phyloP scores from a whole-genome alignment of 805 yeast genomes.

The Candida alai region DNA sequence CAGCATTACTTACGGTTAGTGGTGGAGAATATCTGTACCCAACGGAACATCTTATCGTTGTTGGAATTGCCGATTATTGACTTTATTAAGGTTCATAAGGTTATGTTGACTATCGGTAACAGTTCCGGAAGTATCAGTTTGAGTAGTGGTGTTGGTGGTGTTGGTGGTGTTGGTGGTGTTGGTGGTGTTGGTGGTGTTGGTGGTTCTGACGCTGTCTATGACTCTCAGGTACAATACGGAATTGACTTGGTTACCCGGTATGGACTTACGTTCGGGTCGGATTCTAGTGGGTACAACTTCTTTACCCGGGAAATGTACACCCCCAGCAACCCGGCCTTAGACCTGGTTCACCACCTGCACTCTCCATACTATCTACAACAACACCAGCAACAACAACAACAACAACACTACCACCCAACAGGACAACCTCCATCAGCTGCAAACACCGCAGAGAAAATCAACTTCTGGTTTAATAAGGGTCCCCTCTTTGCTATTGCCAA shows the following conservation, averaged over 20 bases:
- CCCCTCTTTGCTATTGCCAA: conserved; percentile 74
- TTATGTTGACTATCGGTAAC: conserved; percentile 50
- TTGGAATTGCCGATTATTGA: conserved; percentile 58
- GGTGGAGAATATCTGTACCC: conserved; percentile 73
- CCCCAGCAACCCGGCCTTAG: conserved; percentile 30
- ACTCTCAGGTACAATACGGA: conserved; percentile 49
- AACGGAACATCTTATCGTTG: conserved; percentile 54
- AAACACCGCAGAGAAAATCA: conserved; percentile 45
- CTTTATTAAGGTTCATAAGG: conserved; percentile 65
- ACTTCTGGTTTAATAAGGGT: conserved; percentile 75
- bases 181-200: no score
- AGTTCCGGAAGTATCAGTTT: background rate
- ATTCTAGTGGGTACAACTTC: conserved; percentile 58
- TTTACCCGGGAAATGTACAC: conserved; percentile 45
- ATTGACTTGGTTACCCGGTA: conserved; percentile 60
- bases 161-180: conserved; percentile 17
- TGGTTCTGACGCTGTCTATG: conserved; percentile 38
- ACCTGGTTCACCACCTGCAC: conserved; percentile 14
- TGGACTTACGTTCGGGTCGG: conserved; percentile 65
- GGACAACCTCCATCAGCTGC: conserved; percentile 18
- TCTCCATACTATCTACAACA: conserved; percentile 24
- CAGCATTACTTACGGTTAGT: conserved; percentile 73
- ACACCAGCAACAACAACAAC: conserved; percentile 10
- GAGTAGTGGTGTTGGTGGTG: conserved; percentile 9
- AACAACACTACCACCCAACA: conserved; percentile 14